These are phyloP conservation scores for Acanthamoeba healyi DNA, from an alignment of 208 protist species.

Conservation along the genomic window DNA sequence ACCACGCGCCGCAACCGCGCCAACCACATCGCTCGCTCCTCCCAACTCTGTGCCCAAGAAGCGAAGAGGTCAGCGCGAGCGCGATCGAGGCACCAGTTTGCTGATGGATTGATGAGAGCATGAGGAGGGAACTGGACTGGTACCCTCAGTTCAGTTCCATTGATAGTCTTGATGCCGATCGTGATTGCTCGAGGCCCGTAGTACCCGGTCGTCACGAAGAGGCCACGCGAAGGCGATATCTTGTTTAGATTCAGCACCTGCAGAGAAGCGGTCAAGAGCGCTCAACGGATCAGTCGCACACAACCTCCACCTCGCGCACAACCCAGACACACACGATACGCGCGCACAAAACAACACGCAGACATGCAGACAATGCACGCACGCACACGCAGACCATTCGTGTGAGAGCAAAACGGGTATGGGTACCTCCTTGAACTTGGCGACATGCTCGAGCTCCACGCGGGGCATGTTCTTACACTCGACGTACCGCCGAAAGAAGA, in stretches of 20 bases:
- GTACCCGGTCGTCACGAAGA: slow-evolving; percentile 77
- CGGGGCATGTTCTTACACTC: slow-evolving; percentile 81
- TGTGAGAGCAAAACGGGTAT: neutral
- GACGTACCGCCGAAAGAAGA: slow-evolving; percentile 79
- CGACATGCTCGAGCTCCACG: slow-evolving; percentile 79
- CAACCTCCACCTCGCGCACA: too few species aligned
- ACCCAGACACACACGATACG: too few species aligned
- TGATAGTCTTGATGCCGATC: slow-evolving; percentile 77
- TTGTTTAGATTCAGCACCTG: slow-evolving; percentile 77
- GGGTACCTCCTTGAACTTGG: slow-evolving; percentile 82
- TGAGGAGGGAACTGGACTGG: neutral
- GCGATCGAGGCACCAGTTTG: neutral
- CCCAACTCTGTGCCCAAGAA: neutral
- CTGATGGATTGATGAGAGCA: too few species aligned
- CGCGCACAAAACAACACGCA: too few species aligned
- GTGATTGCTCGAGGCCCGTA: slow-evolving; percentile 76
- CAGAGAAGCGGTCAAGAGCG: neutral
- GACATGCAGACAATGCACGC: too few species aligned
- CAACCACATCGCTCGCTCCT: slow-evolving; percentile 17
- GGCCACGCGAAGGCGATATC: slow-evolving; percentile 58
- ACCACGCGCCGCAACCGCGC: neutral
- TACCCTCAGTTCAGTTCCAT: slow-evolving; percentile 76
- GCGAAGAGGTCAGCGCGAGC: neutral
- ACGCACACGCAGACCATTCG: neutral
- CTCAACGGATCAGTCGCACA: neutral